phyloP scores from a whole-genome alignment of 768 basidiomycete species.

The Lentinula detonsa region DNA sequence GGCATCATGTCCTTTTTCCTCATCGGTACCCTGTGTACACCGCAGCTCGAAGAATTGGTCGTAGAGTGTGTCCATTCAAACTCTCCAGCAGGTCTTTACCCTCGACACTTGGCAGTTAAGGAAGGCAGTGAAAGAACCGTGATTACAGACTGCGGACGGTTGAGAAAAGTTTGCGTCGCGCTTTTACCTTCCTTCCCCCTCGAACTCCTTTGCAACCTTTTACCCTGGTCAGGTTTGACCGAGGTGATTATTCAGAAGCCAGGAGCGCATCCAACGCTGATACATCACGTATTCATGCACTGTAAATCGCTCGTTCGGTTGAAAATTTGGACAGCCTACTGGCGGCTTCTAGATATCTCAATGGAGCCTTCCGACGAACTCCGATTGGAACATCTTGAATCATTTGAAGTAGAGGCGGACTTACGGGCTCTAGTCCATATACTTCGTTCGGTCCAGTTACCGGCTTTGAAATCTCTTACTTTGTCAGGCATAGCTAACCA shows the following conservation, averaged over 20 bases:
- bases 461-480: not conserved
- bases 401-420: not conserved
- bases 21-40: not conserved
- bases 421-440: not conserved
- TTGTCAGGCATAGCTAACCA: not conserved
- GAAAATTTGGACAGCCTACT: constrained; percentile 2
- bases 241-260: not conserved
- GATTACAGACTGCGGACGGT: not conserved
- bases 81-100: not conserved
- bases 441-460: not conserved
- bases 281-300: not conserved
- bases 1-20: not conserved
- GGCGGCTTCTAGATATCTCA: not conserved
- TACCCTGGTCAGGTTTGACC: not conserved
- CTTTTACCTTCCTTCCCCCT: not conserved
- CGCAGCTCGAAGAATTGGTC: not conserved
- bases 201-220: not conserved
- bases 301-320: not conserved
- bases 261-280: not conserved
- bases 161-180: not conserved
- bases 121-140: not conserved
- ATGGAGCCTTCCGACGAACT: not conserved
- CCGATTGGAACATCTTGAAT: not conserved
- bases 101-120: not conserved
- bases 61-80: not conserved